Evolutionary conservation across 2,329 filamentous ascomycete species (phyloP).

Genomic region (Pseudogymnoascus sp.): DNA sequence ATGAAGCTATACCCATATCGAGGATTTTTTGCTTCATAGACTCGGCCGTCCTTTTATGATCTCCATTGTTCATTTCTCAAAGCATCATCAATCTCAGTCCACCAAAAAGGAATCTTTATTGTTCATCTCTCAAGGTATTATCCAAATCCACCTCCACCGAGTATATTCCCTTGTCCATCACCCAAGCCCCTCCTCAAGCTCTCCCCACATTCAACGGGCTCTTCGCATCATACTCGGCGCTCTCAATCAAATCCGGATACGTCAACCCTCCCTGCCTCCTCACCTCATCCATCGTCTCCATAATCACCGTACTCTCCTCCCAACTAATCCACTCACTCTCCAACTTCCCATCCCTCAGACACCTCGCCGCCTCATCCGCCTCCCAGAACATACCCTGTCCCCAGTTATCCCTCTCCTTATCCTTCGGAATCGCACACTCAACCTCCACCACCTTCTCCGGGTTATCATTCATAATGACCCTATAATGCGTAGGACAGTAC

Average conservation of each 20-base stretch:
- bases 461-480: constrained; percentile 40
- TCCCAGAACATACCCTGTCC: constrained; percentile 67
- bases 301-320: constrained; percentile 60
- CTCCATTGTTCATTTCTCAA: not conserved
- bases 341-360: constrained; percentile 54
- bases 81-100: not conserved
- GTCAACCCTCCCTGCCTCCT: constrained; percentile 53
- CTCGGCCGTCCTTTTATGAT: not conserved
- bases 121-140: not conserved
- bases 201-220: constrained; percentile 47
- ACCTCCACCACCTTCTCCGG: constrained; percentile 30
- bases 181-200: not conserved
- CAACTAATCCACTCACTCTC: constrained; percentile 52
- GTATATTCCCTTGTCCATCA: not conserved
- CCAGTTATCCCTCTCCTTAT: constrained; percentile 25
- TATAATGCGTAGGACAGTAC: constrained; percentile 47
- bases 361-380: constrained; percentile 59
- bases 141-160: not conserved
- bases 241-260: constrained; percentile 61
- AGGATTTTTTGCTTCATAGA: not conserved
- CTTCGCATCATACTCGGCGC: constrained; percentile 49
- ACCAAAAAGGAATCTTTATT: not conserved
- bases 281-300: constrained; percentile 66
- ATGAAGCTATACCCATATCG: not conserved
- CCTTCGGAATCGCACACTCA: constrained; percentile 37